Conservation (phyloP, 441 rosid genomes). For the Populus hybrid region DNA sequence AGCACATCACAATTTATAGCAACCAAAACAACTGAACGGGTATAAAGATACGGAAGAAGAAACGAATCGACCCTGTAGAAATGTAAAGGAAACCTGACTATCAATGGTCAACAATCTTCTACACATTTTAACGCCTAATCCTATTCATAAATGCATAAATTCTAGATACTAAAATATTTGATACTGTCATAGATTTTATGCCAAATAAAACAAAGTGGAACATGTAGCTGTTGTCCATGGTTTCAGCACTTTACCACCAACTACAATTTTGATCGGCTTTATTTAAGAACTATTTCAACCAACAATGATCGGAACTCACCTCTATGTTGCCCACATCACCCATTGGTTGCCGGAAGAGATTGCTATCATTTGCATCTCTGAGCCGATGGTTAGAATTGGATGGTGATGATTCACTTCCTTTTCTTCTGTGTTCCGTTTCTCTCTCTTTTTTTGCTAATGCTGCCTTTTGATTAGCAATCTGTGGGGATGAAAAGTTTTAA, state of each 20-base stretch:
- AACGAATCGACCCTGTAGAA: background rate
- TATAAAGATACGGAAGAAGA: background rate
- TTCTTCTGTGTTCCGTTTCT: constrained; percentile 50
- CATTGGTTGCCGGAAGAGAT: constrained; percentile 48
- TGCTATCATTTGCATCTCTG: constrained; percentile 38
- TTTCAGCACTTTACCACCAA: background rate
- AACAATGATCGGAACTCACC: constrained; percentile 39
- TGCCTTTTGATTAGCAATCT: constrained; percentile 87
- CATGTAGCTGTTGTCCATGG: background rate
- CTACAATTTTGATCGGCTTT: background rate
- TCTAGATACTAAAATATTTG: background rate
- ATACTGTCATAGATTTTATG: background rate
- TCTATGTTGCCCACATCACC: constrained; percentile 69
- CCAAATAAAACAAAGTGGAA: background rate
- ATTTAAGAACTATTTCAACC: background rate
- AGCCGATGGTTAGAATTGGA: constrained; percentile 35
- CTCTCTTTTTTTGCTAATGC: constrained; percentile 73
- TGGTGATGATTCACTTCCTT: constrained; percentile 46
- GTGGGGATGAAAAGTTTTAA: constrained; percentile 1
- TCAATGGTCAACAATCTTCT: background rate
- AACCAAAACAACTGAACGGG: background rate
- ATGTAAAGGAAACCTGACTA: background rate
- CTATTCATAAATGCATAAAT: background rate
- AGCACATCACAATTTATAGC: background rate
- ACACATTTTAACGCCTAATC: background rate